phyloP scores from a whole-genome alignment of 129 eudicot genomes.

The Pulicaria dysenterica region DNA sequence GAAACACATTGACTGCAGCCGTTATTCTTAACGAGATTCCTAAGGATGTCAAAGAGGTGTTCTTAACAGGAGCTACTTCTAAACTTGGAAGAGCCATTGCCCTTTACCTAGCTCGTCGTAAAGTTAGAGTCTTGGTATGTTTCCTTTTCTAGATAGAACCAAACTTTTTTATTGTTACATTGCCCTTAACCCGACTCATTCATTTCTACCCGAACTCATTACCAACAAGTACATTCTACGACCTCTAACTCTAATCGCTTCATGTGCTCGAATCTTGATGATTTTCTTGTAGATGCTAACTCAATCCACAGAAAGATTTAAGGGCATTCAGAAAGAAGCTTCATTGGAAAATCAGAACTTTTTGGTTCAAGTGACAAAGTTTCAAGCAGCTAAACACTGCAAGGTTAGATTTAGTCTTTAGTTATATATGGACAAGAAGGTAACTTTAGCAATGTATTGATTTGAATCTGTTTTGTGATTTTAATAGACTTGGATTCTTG shows the following conservation, averaged over 20 bases:
- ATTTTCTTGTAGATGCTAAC: slow-evolving; percentile 66
- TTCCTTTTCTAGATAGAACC: neutral
- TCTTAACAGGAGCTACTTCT: slow-evolving; percentile 86
- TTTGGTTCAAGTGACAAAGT: slow-evolving; percentile 73
- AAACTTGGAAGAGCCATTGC: slow-evolving; percentile 98
- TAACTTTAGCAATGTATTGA: slow-evolving; percentile 7
- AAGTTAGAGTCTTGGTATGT: slow-evolving; percentile 71
- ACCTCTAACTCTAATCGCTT: no score
- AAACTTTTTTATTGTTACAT: neutral
- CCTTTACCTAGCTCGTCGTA: slow-evolving; percentile 66
- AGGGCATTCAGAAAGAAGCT: slow-evolving; percentile 67
- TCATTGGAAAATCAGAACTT: slow-evolving; percentile 51
- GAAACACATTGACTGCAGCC: slow-evolving; percentile 85
- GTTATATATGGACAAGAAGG: slow-evolving; percentile 1
- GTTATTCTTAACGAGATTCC: slow-evolving; percentile 76
- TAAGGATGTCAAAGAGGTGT: slow-evolving; percentile 65
- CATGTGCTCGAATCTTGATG: no score
- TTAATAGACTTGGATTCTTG: slow-evolving; percentile 77
- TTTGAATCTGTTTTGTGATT: slow-evolving; percentile 3
- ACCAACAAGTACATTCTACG: no score
- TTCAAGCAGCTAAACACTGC: slow-evolving; percentile 70
- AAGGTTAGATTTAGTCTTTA: slow-evolving; percentile 55
- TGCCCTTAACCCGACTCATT: neutral
- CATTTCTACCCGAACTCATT: no score
- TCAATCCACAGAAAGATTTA: slow-evolving; percentile 69